These are phyloP conservation scores for Ochromonas danica DNA, from an alignment of 108 stramenopile species.

Conservation along the genomic window DNA sequence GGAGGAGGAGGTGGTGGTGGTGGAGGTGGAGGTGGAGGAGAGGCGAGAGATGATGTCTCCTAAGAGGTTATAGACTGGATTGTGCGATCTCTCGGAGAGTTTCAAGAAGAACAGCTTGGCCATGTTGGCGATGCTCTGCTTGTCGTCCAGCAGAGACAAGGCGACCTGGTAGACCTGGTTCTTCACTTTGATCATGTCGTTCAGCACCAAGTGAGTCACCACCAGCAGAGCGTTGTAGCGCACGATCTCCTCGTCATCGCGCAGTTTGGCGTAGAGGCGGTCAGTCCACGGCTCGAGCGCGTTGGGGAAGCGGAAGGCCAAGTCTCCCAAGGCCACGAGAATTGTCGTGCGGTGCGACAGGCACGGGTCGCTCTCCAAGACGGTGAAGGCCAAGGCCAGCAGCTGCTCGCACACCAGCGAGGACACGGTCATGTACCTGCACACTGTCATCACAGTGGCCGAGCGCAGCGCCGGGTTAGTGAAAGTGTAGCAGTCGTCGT, in stretches of 20 bases:
- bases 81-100: slow-evolving; percentile 76
- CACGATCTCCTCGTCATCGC: slow-evolving; percentile 80
- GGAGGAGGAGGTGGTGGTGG: background rate
- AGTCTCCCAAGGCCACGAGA: slow-evolving; percentile 90
- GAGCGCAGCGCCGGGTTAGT: slow-evolving; percentile 63
- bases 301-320: slow-evolving; percentile 96
- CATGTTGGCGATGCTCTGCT: slow-evolving; percentile 77
- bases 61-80: slow-evolving; percentile 95
- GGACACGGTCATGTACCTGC: slow-evolving; percentile 90
- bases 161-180: slow-evolving; percentile 93
- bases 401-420: slow-evolving; percentile 80
- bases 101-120: slow-evolving; percentile 89
- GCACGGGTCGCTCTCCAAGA: slow-evolving; percentile 74
- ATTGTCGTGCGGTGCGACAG: slow-evolving; percentile 74
- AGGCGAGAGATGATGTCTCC: slow-evolving; percentile 93
- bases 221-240: slow-evolving; percentile 90
- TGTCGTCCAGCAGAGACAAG: slow-evolving; percentile 76
- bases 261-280: slow-evolving; percentile 61
- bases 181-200: slow-evolving; percentile 97
- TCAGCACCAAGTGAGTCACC: slow-evolving; percentile 90
- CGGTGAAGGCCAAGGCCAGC: slow-evolving; percentile 84
- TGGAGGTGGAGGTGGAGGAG: slow-evolving; percentile 40
- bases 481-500: slow-evolving; percentile 49
- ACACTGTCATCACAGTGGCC: slow-evolving; percentile 77
- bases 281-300: slow-evolving; percentile 94